Evolutionary conservation across 768 basidiomycete genomes (phyloP), one percentile per base, ranked within the genome.

Genomic region (Rhizopogon vesiculosus): DNA sequence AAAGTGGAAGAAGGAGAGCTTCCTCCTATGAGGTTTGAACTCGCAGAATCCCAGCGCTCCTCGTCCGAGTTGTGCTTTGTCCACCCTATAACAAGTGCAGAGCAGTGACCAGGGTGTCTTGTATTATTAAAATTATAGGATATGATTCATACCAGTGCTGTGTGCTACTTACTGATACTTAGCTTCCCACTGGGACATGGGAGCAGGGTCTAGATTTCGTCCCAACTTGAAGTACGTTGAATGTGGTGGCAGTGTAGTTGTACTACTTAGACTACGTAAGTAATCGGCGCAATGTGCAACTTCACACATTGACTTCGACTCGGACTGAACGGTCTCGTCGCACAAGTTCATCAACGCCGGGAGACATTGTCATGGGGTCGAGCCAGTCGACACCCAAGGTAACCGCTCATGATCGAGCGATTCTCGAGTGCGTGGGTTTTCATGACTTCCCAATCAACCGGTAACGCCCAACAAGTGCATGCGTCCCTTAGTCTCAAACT

Each of bases 331-430:
- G 15, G 29, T 45, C 29, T 53, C 53, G 18, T 8, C 12, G 13
- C 35, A 16, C 48, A 22, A 49, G 9, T 15, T 8, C 33, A 7
- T 48, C 46, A 48, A 35, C 19, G 9, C 33, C 10, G 7, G 31
- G 31, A 48, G 33, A 51, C 33, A 56, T 41, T 33, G 53, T 38
- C 52, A 91, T 91, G 89, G 89, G 89, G 56, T 78, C 70, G 64
- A 81, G 75, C 61, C 86, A 89, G 69, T 91, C 89, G 39, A 71
- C 78, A 35, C 93, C 92, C 46, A 97, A 91, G 77, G 84, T 99
- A 59, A 98, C 97, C 18, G 76, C 84, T 29, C 95, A 95, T 66
- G 97, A 99, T 71, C 84, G 88, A 60, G 96, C 97, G 43, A 89
- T 99, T 59, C 81, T 99, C 57, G 96, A 98, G 96, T 98, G 60